Evolutionary conservation across 2,329 filamentous ascomycete genomes (phyloP).

Genomic region (Stachybotrys elegans): DNA sequence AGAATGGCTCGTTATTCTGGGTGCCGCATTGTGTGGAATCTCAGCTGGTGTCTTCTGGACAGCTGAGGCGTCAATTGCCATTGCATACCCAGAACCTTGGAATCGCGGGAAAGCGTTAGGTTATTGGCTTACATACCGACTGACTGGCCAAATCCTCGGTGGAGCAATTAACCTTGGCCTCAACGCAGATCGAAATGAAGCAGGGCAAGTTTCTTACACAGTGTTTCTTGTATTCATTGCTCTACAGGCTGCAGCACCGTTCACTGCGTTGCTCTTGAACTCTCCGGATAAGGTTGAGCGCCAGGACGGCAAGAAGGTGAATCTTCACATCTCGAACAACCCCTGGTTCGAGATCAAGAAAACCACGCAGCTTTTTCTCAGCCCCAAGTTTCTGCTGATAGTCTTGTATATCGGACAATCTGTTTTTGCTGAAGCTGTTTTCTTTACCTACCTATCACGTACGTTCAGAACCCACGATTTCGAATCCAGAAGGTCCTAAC

Average conservation of each 20-base stretch:
- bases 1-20: conserved; percentile 65
- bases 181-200: conserved; percentile 50
- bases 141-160: conserved; percentile 64
- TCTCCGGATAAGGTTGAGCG: conserved; percentile 58
- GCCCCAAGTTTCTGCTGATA: conserved; percentile 57
- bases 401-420: conserved; percentile 65
- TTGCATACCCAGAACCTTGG: conserved; percentile 66
- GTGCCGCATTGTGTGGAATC: conserved; percentile 63
- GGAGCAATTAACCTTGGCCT: conserved; percentile 67
- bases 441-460: conserved; percentile 58
- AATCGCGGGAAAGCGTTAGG: conserved; percentile 61
- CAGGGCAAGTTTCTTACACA: conserved; percentile 62
- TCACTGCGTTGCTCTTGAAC: conserved; percentile 60
- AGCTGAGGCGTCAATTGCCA: conserved; percentile 67
- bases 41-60: conserved; percentile 72
- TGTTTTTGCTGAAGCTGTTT: conserved; percentile 67
- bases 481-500: conserved; percentile 5
- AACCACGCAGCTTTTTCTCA: conserved; percentile 55
- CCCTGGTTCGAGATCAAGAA: conserved; percentile 55
- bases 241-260: conserved; percentile 59
- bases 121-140: conserved; percentile 58
- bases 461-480: neutral
- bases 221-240: conserved; percentile 69
- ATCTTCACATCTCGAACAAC: conserved; percentile 50
- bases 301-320: conserved; percentile 58